These are phyloP conservation scores for Fusarium illudens DNA, from an alignment of 2,329 filamentous ascomycete species.

Conservation along the genomic window DNA sequence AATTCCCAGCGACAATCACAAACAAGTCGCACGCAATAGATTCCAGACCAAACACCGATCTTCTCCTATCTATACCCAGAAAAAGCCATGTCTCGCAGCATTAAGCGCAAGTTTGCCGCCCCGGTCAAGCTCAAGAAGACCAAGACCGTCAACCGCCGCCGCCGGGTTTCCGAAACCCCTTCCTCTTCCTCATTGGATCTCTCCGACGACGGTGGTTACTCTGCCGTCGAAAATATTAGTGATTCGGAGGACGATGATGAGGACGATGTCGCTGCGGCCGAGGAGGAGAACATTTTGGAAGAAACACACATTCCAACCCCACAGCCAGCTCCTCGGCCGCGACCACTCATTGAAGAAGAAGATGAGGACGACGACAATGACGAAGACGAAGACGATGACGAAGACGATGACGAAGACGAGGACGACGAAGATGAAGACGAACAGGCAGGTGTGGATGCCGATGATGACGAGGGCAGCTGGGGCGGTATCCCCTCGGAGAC, in stretches of 20 bases:
- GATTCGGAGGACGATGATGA: conserved; percentile 82
- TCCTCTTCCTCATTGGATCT: conserved; percentile 66
- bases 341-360: conserved; percentile 44
- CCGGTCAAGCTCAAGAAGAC: conserved; percentile 57
- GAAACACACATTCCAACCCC: conserved; percentile 50
- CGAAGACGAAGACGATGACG: conserved; percentile 49
- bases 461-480: conserved; percentile 58
- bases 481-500: conserved; percentile 62
- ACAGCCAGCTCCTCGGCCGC: conserved; percentile 62
- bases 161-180: conserved; percentile 58
- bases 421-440: conserved; percentile 50
- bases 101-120: conserved; percentile 57
- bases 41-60: neutral
- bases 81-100: conserved; percentile 61
- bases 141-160: conserved; percentile 52
- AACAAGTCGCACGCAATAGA: neutral
- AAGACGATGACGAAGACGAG: too few relatives aligned
- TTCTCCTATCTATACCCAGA: conserved; percentile 1
- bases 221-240: conserved; percentile 79
- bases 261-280: conserved; percentile 77
- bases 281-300: conserved; percentile 77
- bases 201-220: conserved; percentile 78
- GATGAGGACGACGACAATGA: conserved; percentile 52
- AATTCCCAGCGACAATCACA: neutral
- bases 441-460: conserved; percentile 51